Evolutionary conservation across 139 green algal genomes (phyloP).

Genomic region (Chlorella sorokiniana): DNA sequence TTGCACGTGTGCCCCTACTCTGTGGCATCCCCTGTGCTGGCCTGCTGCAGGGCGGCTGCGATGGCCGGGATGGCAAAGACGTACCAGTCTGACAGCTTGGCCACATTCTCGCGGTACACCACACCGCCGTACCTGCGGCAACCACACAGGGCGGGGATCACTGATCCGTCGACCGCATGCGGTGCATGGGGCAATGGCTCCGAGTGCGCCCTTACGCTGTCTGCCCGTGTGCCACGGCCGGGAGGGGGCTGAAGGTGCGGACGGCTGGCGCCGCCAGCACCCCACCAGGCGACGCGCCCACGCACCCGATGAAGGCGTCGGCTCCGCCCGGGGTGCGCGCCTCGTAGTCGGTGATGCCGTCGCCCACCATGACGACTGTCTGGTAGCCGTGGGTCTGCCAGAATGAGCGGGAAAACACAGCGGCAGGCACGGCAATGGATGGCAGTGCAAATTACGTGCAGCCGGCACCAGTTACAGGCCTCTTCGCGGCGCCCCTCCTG

Average conservation of each 20-base stretch:
- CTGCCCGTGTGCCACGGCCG: too few relatives aligned
- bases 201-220: too few relatives aligned
- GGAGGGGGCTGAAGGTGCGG: too few relatives aligned
- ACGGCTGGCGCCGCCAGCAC: neutral
- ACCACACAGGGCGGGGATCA: neutral
- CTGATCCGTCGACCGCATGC: neutral
- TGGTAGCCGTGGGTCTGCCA: conserved; percentile 65
- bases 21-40: too few relatives aligned
- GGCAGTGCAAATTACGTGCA: too few relatives aligned
- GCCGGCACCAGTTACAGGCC: too few relatives aligned
- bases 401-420: neutral
- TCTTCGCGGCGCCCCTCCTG: too few relatives aligned
- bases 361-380: conserved; percentile 92
- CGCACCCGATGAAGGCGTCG: conserved; percentile 93
- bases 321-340: conserved; percentile 82
- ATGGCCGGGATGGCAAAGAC: conserved; percentile 68
- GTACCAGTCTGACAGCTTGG: conserved; percentile 92
- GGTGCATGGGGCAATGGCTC: neutral
- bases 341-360: conserved; percentile 97
- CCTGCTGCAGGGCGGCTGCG: conserved; percentile 44
- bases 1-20: too few relatives aligned
- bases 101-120: conserved; percentile 78
- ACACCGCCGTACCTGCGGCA: conserved; percentile 88
- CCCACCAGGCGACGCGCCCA: too few relatives aligned
- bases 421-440: neutral